Evolutionary conservation across 148 eudicot genomes (phyloP), one percentile per base, ranked within the genome.

Genomic region (Persicaria maculosa): DNA sequence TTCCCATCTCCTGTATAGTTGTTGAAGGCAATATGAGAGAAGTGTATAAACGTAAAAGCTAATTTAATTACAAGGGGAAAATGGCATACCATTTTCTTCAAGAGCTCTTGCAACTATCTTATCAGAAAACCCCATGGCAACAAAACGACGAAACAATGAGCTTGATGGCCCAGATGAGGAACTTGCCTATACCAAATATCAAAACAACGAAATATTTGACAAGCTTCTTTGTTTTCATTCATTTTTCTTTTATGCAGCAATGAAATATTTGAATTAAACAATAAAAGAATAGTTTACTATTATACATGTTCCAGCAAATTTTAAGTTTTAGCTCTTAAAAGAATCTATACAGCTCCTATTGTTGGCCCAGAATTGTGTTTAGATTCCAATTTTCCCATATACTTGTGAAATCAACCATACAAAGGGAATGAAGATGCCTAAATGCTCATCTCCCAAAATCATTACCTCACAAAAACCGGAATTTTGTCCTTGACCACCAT

Each of bases 101-200:
- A 90, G 80, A 14, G 88, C 96, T 81, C 83, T 86, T 44, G 76
- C 74, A 50, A 90, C 90, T 82, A 86, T 40, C 67, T 77, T 77
- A 62, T 85, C 86, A 47, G 83, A 25, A 81, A 88, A 90, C 6
- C 90, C 90, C 82, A 88, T 86, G 50, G 77, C 88, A 19, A 86
- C 80, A 75, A 90, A 90, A 74, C 81, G 78, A 25, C 77, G 75
- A 71, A 88, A 81, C 78, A 88, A 76, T 20, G 86, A 72, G 47
- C 74, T 71, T 47, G 86, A 81, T 45, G 80, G 83, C 74, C 86
- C 85, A 31, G 76, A 80, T 50, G 92, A 90, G 62, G 96, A 85
- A 81, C 92, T 85, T 79, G 81, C 92, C 96, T 90, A n/a, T 19
- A 74, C 11, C 4, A 53, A 57, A 22, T 40, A 62, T 17, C 19